Evolutionary conservation across 257 asterid species (phyloP).

Genomic region (Salvia rosmarinus): DNA sequence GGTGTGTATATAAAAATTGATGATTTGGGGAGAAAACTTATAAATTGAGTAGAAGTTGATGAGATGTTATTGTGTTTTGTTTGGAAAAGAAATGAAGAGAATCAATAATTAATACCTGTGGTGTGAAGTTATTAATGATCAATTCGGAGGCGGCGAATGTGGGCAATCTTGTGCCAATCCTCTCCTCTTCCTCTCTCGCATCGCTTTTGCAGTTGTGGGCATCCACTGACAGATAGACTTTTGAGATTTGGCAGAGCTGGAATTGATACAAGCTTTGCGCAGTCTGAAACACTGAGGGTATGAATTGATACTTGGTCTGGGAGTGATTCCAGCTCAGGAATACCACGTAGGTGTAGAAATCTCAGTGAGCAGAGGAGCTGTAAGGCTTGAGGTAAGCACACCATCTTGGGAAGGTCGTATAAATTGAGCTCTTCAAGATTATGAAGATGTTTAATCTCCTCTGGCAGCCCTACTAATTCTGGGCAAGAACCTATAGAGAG

Average conservation of each 20-base stretch:
- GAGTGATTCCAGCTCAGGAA: slow-evolving; percentile 28
- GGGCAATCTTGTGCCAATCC: slow-evolving; percentile 30
- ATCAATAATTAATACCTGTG: no score
- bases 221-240: background rate
- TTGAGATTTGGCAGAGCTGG: slow-evolving; percentile 31
- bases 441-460: slow-evolving; percentile 19
- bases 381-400: slow-evolving; percentile 13
- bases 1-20: no score
- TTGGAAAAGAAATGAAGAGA: no score
- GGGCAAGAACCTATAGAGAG: background rate
- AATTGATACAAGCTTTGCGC: slow-evolving; percentile 33
- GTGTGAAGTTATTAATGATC: background rate
- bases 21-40: no score
- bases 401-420: background rate
- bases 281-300: background rate
- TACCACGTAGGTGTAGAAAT: background rate
- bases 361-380: slow-evolving; percentile 7
- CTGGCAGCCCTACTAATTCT: slow-evolving; percentile 18
- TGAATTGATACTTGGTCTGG: slow-evolving; percentile 27
- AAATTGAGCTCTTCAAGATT: background rate
- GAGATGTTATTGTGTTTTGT: no score
- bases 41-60: no score
- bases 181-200: slow-evolving; percentile 23
- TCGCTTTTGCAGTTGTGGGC: slow-evolving; percentile 27
- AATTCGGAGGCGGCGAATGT: background rate